Base-by-base conservation (phyloP, 306 rosid species). In the Dryas alaskensis region DNA sequence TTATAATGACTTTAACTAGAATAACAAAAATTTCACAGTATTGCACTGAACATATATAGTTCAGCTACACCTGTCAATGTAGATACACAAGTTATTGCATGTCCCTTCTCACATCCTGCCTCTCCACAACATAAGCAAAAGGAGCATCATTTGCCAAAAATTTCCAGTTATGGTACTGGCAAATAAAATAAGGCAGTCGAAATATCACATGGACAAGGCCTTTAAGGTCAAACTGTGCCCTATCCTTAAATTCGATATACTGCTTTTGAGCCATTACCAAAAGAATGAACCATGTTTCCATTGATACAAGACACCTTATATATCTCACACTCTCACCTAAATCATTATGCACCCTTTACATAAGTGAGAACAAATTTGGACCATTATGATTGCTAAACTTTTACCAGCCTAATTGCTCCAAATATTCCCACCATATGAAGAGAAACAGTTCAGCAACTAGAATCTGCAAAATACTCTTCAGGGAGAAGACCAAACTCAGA, bases 301-400 rank as follows among this genome's bases (percentile, higher is more conserved):
- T 45, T 45, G 53, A 46, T 66, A 6, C 37, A 43, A 8, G 70
- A 47, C 40, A 66, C 19, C 42, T 45, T 67, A 42, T 13, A 3
- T 58, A 10, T 50, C 46, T 67, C 25, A 49, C 47, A 22, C 57
- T 50, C 59, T 67, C 25, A 49, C 47, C 44, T 70, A 43, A 70
- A 42, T 6, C 7, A 62, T 1, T 42, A 62, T 4, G 3, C 6
- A 42, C 49, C 49, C 48, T 42, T 62, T 31, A 31, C 37, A 31
- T 31, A 10, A 10, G 3, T 62, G 14, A 62, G 27, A 7, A 42
- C 17, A 61, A 40, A 7, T 0, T 31, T 31, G 37, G 37, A 31
- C 37, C 37, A 31, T 31, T 31, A 31, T 31, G 37, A 31, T 31
- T 31, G 3, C 37, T 31, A 31, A 31, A 31, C 37, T 31, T 31